Conservation (phyloP, 768 basidiomycete genomes). For the Lactarius hatsudake region DNA sequence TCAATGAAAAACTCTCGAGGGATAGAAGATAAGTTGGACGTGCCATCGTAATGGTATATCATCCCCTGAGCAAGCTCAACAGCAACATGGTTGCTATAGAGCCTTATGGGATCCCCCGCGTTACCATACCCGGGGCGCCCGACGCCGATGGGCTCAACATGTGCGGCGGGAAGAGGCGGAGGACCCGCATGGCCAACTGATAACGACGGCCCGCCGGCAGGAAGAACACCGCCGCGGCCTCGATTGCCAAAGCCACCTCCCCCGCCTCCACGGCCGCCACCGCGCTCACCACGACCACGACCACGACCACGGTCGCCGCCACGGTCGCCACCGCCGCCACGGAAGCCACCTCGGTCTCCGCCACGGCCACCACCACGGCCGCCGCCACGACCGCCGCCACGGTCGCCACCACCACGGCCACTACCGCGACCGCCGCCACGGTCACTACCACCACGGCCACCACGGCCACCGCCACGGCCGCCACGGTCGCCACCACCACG, state of each 20-base stretch:
- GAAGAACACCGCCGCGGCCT: not conserved
- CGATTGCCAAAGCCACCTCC: not conserved
- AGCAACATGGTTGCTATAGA: constrained; percentile 58
- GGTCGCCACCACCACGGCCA: not conserved
- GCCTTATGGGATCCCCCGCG: constrained; percentile 43
- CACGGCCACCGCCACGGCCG: not conserved
- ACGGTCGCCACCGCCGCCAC: not conserved
- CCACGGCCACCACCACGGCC: not conserved
- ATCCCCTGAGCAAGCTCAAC: constrained; percentile 57
- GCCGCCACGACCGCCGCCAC: not conserved
- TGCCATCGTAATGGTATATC: constrained; percentile 79
- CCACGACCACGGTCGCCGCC: not conserved
- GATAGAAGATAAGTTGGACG: constrained; percentile 29
- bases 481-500: constrained; percentile 27
- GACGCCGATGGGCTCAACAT: constrained; percentile 59
- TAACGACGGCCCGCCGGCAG: not conserved
- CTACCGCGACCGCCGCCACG: not conserved
- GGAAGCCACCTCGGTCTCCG: not conserved
- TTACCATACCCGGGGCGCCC: constrained; percentile 61
- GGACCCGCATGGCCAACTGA: not conserved
- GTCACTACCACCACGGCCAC: too few species aligned
- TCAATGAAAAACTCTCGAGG: not conserved
- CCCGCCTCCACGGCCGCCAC: constrained; percentile 29
- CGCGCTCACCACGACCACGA: constrained; percentile 23
- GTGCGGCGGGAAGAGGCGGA: constrained; percentile 31